Evolutionary conservation across 2,329 filamentous ascomycete genomes (phyloP).

Genomic region (Scedosporium boydii): DNA sequence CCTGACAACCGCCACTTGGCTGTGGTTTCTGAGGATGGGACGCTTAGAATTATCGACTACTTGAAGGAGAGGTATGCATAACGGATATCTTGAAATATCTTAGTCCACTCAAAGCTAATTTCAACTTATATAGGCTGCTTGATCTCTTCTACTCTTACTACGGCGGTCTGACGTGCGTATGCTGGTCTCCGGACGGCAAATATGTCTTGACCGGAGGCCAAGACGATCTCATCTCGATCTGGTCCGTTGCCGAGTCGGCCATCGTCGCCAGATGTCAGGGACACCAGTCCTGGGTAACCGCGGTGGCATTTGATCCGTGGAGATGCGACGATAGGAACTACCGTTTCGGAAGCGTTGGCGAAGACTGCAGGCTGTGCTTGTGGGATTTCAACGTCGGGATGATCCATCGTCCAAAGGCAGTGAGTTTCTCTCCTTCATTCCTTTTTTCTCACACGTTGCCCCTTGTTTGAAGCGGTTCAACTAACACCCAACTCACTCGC

Average conservation of each 20-base stretch:
- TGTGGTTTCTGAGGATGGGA: slow-evolving; percentile 84
- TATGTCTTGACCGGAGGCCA: slow-evolving; percentile 93
- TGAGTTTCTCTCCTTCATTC: slow-evolving; percentile 32
- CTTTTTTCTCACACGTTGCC: slow-evolving; percentile 9
- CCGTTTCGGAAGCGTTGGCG: slow-evolving; percentile 89
- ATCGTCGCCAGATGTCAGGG: slow-evolving; percentile 90
- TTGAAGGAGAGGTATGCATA: slow-evolving; percentile 68
- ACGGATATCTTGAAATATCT: no score
- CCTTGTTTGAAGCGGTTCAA: slow-evolving; percentile 3
- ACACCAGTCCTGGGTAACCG: slow-evolving; percentile 91
- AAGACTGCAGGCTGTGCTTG: slow-evolving; percentile 80
- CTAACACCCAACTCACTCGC: slow-evolving; percentile 1
- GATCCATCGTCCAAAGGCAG: slow-evolving; percentile 81
- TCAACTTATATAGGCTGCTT: slow-evolving; percentile 49
- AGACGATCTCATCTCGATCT: slow-evolving; percentile 93
- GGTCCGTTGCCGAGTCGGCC: slow-evolving; percentile 74
- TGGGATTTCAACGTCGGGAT: slow-evolving; percentile 99
- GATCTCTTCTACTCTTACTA: slow-evolving; percentile 89
- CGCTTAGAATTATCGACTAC: slow-evolving; percentile 83
- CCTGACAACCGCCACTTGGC: slow-evolving; percentile 82
- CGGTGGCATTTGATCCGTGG: slow-evolving; percentile 94
- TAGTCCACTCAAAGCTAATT: neutral
- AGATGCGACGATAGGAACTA: slow-evolving; percentile 93
- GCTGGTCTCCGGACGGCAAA: slow-evolving; percentile 95
- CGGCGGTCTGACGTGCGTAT: slow-evolving; percentile 83